Conservation (phyloP, 2,329 filamentous ascomycete genomes). For the Cladorrhinum sp. region DNA sequence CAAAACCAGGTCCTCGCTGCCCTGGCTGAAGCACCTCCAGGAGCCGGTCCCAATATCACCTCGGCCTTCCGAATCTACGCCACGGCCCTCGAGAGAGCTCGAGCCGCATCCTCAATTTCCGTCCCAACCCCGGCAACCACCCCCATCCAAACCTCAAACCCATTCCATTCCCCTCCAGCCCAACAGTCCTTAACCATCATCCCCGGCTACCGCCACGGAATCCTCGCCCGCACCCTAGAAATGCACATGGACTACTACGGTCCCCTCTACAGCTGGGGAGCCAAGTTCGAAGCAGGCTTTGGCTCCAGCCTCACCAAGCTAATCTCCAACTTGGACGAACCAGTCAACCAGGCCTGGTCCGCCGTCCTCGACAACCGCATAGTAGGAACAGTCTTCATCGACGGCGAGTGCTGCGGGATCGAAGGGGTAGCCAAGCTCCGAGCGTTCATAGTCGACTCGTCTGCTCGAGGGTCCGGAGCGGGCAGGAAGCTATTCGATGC, state of each 20-base stretch:
- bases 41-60: constrained; percentile 14
- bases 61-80: constrained; percentile 23
- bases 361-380: constrained; percentile 25
- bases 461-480: constrained; percentile 24
- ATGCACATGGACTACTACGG: constrained; percentile 32
- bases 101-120: not conserved
- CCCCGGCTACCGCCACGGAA: constrained; percentile 30
- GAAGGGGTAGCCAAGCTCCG: constrained; percentile 26
- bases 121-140: constrained; percentile 2
- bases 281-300: constrained; percentile 27
- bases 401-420: constrained; percentile 25
- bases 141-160: not conserved
- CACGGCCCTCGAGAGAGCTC: constrained; percentile 14
- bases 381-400: constrained; percentile 30
- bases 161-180: not conserved
- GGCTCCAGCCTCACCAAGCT: constrained; percentile 22
- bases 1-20: constrained; percentile 23
- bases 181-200: constrained; percentile 18
- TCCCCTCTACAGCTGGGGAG: constrained; percentile 23
- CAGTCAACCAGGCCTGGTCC: constrained; percentile 29
- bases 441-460: constrained; percentile 32
- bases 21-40: constrained; percentile 18
- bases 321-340: constrained; percentile 23
- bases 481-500: constrained; percentile 27
- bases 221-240: constrained; percentile 30